Conservation (phyloP, 495 filamentous ascomycete species). For the Xylaria castorea region DNA sequence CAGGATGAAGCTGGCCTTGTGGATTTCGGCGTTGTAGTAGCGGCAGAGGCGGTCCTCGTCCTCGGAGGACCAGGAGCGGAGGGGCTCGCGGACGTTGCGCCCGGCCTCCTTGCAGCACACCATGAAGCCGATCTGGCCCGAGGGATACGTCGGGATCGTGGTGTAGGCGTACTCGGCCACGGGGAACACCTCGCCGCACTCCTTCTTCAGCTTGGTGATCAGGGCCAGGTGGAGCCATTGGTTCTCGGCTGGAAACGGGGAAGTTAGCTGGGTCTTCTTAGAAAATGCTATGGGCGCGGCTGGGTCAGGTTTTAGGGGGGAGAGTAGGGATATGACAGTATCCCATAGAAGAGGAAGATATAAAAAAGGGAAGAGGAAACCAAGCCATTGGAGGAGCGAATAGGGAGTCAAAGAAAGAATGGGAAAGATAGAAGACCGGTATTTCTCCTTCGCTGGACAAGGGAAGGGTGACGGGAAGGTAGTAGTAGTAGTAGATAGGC, state of each 20-base stretch:
- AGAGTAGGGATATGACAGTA: not conserved
- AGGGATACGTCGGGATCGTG: conserved; percentile 98
- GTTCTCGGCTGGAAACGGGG: conserved; percentile 80
- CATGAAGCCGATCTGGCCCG: conserved; percentile 99
- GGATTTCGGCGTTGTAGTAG: conserved; percentile 96
- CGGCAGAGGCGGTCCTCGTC: conserved; percentile 90
- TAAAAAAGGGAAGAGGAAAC: conserved; percentile 16
- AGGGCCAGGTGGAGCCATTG: conserved; percentile 96
- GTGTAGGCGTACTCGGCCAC: conserved; percentile 98
- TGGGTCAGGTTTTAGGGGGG: not conserved
- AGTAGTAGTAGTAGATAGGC: conserved; percentile 10
- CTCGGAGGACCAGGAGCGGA: conserved; percentile 78
- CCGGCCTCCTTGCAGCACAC: conserved; percentile 94
- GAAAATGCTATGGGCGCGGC: not conserved
- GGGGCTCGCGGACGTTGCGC: conserved; percentile 80
- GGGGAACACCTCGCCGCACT: conserved; percentile 97
- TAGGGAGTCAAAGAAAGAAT: not conserved
- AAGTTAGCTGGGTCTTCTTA: conserved; percentile 11
- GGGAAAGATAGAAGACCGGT: conserved; percentile 5
- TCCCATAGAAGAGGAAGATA: conserved; percentile 2
- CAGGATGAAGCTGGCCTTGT: conserved; percentile 90
- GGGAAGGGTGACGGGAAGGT: conserved; percentile 33
- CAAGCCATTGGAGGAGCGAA: conserved; percentile 11
- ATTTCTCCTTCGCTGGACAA: conserved; percentile 14
- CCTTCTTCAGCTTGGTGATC: conserved; percentile 90